phyloP scores from a whole-genome alignment of 352 stramenopile species.

The Peronospora tabacina region DNA sequence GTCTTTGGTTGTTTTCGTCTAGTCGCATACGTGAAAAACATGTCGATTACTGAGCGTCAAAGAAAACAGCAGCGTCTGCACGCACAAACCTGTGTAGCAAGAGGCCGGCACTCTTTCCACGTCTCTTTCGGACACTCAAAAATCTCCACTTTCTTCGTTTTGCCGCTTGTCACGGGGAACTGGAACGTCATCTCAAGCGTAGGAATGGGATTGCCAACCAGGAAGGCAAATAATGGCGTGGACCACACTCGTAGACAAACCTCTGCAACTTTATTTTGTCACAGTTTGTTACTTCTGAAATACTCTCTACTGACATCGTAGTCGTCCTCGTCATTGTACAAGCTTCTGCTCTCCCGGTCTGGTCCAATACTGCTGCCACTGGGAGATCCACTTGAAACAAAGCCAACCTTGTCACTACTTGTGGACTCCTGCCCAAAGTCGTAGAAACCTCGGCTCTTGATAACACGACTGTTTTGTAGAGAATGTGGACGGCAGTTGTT shows the following conservation, averaged over 20 bases:
- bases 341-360: constrained; percentile 19
- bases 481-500: constrained; percentile 14
- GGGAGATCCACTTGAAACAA: constrained; percentile 13
- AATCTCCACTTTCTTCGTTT: constrained; percentile 72
- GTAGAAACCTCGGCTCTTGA: constrained; percentile 74
- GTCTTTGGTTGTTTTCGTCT: constrained; percentile 22
- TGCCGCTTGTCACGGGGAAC: constrained; percentile 65
- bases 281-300: neutral
- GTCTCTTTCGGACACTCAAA: constrained; percentile 68
- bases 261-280: neutral
- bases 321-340: constrained; percentile 20
- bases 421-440: constrained; percentile 37
- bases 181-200: constrained; percentile 42
- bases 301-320: neutral
- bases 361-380: constrained; percentile 14
- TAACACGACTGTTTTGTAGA: constrained; percentile 54
- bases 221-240: neutral
- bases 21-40: constrained; percentile 1
- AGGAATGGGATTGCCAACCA: neutral
- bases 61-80: neutral
- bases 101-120: constrained; percentile 50
- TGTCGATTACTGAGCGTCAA: neutral
- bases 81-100: constrained; percentile 26
- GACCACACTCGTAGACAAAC: too few species aligned
- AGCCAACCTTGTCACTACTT: constrained; percentile 12